Conservation (phyloP, 2,329 filamentous ascomycete genomes). For the Huntiella abstrusa region DNA sequence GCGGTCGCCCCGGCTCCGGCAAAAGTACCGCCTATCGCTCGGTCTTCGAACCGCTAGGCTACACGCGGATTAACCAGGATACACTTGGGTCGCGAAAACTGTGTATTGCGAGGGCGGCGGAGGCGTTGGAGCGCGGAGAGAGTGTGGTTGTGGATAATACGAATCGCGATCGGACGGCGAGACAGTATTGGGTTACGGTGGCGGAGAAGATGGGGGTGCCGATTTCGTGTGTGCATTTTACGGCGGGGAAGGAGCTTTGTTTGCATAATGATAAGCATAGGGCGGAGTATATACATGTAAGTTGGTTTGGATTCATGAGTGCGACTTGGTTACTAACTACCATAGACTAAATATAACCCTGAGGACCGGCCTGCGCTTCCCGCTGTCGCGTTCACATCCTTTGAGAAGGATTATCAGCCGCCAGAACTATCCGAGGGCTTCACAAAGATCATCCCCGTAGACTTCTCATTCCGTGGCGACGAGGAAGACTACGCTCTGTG, state of each 20-base stretch:
- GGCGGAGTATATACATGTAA: conserved; percentile 36
- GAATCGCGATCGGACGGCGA: conserved; percentile 65
- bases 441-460: conserved; percentile 53
- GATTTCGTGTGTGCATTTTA: conserved; percentile 75
- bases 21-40: conserved; percentile 85
- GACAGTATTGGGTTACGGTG: conserved; percentile 60
- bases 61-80: conserved; percentile 81
- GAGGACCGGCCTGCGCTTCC: conserved; percentile 60
- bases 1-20: conserved; percentile 73
- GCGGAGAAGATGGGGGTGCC: conserved; percentile 52
- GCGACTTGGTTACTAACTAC: not conserved
- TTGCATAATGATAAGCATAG: conserved; percentile 81
- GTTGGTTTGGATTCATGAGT: conserved; percentile 5
- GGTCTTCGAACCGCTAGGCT: conserved; percentile 57
- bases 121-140: conserved; percentile 41
- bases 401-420: conserved; percentile 50
- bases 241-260: conserved; percentile 46
- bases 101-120: conserved; percentile 52
- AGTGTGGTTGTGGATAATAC: conserved; percentile 83
- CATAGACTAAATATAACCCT: conserved; percentile 37
- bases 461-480: conserved; percentile 58
- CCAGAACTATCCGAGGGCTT: conserved; percentile 65
- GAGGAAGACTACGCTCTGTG: conserved; percentile 52
- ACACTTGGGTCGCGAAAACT: conserved; percentile 54
- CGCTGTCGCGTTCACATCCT: conserved; percentile 61